These are phyloP conservation scores for Bidens hawaiensis DNA, from an alignment of 140 eudicot genomes.

Conservation along the genomic window DNA sequence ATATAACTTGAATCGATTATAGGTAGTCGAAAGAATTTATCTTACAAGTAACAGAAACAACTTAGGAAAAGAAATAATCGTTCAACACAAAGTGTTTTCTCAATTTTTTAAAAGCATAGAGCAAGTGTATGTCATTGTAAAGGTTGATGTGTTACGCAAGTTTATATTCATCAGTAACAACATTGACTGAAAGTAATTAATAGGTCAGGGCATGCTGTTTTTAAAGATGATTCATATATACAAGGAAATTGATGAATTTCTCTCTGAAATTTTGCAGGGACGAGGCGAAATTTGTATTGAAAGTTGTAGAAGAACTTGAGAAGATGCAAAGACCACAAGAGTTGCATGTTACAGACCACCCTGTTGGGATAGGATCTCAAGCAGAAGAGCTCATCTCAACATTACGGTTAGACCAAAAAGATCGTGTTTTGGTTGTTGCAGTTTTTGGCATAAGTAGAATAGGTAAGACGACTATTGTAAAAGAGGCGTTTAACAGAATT, in stretches of 20 bases:
- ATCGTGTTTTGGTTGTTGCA: conserved; percentile 6
- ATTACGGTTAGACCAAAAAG: background rate
- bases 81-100: background rate
- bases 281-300: background rate
- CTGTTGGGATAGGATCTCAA: conserved; percentile 11
- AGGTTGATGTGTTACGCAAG: background rate
- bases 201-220: background rate
- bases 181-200: background rate
- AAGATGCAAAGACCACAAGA: background rate
- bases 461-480: conserved; percentile 11
- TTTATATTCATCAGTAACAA: too few species aligned
- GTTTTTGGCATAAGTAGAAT: conserved; percentile 14
- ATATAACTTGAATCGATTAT: too few species aligned
- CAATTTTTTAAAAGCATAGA: background rate
- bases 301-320: background rate
- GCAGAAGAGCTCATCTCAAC: background rate
- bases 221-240: background rate
- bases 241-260: background rate
- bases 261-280: background rate
- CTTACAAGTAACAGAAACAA: too few species aligned
- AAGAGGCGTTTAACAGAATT: background rate
- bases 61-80: background rate
- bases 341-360: background rate
- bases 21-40: too few species aligned
- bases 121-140: background rate